Evolutionary conservation across 2,329 filamentous ascomycete genomes (phyloP), one percentile per base, ranked within the genome.

Genomic region (Fusarium sulawesiense): DNA sequence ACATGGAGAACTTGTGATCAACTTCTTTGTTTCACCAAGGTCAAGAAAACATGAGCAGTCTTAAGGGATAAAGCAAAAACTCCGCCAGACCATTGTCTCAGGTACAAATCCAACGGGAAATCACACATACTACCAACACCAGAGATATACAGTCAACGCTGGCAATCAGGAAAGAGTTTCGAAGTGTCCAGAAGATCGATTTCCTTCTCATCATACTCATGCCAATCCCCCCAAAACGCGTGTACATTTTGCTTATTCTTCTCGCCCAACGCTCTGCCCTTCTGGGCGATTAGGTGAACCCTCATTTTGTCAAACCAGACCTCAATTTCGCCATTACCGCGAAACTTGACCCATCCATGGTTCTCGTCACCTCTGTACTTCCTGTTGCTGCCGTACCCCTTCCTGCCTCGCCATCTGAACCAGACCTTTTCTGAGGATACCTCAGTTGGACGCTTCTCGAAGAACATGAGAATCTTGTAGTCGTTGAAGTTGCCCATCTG

Each of bases 321-420:
- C 7, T 64, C 40, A 3, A 42, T 42, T 4, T 41, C n/a, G 3
- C 45, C 46, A 21, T 50, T 53, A 1, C 46, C 40, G 3, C 50
- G 45, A 13, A 56, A 48, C 4, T 14, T 48, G 10, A 30, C 25
- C 48, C 58, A 63, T 27, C 48, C 58, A 21, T 27, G n/a, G 7
- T 30, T 48, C 2, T 25, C 20, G 8, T 48, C 41, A 10, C 48
- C 48, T 44, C n/a, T 32, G 8, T 42, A 63, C 9, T 8, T 12
- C 18, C 10, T 7, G 1, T 7, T 8, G 1, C 7, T 12, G 1
- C 2, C 27, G 7, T 11, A 3, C 3, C 4, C 2, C 3, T 18
- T 46, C 2, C 9, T 61, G 32, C 46, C 30, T 27, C 46, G 25
- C 56, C 30, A 54, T 13, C 40, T 41, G 2, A 62, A 62, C 4